Conservation (phyloP, 2,329 filamentous ascomycete genomes). For the Neocatenulostroma microsporum region DNA sequence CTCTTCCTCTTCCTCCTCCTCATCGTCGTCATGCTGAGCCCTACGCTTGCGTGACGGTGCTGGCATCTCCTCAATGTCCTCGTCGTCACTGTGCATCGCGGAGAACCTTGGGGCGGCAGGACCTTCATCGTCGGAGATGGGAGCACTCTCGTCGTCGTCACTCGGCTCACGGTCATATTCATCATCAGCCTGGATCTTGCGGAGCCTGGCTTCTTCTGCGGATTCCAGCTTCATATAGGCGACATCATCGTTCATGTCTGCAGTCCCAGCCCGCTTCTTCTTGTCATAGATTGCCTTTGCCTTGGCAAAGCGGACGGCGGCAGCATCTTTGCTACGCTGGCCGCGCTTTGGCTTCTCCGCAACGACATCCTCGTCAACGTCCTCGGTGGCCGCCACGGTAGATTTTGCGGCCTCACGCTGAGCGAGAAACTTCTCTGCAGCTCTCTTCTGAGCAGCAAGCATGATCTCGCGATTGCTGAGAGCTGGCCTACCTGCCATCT, state of each 20-base stretch:
- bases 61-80: no score
- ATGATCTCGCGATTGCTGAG: neutral
- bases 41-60: no score
- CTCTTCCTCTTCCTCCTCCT: neutral
- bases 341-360: no score
- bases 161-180: constrained; percentile 11
- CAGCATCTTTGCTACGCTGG: neutral
- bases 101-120: no score
- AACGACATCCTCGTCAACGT: no score
- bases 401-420: no score
- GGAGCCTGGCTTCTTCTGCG: constrained; percentile 11
- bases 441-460: constrained; percentile 2
- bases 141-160: no score
- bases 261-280: constrained; percentile 11
- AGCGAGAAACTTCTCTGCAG: neutral
- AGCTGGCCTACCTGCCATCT: no score
- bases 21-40: no score
- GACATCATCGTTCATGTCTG: constrained; percentile 16
- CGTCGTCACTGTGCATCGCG: no score
- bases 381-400: no score
- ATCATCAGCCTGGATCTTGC: constrained; percentile 14
- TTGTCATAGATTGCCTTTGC: constrained; percentile 4
- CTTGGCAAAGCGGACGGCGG: constrained; percentile 5
- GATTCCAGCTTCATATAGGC: constrained; percentile 15
- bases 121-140: no score